Evolutionary conservation across 208 protist species (phyloP).

Genomic region (Crithidia expoeki): DNA sequence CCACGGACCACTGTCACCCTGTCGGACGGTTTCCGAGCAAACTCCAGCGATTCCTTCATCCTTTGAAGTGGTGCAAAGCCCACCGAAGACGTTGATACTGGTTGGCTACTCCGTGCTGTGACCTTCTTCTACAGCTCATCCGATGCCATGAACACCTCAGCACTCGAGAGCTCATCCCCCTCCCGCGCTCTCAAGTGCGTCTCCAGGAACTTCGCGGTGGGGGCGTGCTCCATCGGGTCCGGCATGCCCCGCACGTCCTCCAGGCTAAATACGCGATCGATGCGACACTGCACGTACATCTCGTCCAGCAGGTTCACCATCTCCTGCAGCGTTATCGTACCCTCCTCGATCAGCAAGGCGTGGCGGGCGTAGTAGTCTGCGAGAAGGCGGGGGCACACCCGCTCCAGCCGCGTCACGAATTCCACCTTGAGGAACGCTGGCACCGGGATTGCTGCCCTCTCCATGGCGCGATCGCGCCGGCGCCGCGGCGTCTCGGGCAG

Average conservation of each 20-base stretch:
- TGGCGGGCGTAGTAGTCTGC: constrained; percentile 67
- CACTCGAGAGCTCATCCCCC: constrained; percentile 25
- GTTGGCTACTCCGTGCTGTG: no score
- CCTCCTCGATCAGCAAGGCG: constrained; percentile 71
- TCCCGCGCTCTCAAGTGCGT: constrained; percentile 40
- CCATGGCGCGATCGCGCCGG: constrained; percentile 63
- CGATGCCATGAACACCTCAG: constrained; percentile 11
- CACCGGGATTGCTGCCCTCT: constrained; percentile 63
- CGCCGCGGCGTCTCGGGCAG: constrained; percentile 65
- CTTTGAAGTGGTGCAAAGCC: no score
- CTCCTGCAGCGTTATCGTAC: constrained; percentile 85
- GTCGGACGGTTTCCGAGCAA: no score
- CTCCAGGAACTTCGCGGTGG: constrained; percentile 33
- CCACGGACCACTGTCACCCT: no score
- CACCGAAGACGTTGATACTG: no score
- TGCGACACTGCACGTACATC: constrained; percentile 64
- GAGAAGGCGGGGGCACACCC: constrained; percentile 51
- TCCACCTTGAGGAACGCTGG: constrained; percentile 51
- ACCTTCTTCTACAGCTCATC: constrained; percentile 4
- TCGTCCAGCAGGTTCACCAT: constrained; percentile 87
- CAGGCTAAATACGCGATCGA: constrained; percentile 52
- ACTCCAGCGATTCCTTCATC: no score
- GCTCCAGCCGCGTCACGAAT: constrained; percentile 70
- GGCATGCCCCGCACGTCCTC: constrained; percentile 54
- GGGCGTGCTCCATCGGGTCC: constrained; percentile 26